phyloP scores from a whole-genome alignment of 176 grass and related monocot species.

The Raddia distichophylla region DNA sequence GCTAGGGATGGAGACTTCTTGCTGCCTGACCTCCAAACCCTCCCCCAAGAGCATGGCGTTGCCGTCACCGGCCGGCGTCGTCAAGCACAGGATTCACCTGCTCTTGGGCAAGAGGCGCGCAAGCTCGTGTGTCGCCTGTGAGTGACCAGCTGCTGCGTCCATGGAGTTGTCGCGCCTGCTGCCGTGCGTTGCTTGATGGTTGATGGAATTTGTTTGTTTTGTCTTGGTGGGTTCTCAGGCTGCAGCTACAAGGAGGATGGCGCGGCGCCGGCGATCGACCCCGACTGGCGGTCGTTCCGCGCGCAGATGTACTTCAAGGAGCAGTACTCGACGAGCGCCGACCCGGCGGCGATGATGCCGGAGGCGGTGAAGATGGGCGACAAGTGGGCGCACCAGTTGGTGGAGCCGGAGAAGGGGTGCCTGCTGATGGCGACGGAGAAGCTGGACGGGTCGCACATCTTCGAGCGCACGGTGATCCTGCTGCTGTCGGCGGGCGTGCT shows the following conservation, averaged over 20 bases:
- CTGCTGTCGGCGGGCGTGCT: slow-evolving; percentile 64
- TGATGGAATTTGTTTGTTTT: neutral
- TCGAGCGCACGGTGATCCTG: slow-evolving; percentile 89
- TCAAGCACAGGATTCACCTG: slow-evolving; percentile 22
- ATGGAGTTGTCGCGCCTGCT: neutral
- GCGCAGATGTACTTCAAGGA: slow-evolving; percentile 67
- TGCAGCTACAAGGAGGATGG: slow-evolving; percentile 51
- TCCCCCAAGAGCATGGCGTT: slow-evolving; percentile 39
- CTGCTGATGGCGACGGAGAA: slow-evolving; percentile 85
- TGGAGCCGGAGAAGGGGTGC: slow-evolving; percentile 81
- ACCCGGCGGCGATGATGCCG: neutral
- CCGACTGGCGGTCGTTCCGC: slow-evolving; percentile 78
- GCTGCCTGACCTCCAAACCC: slow-evolving; percentile 61
- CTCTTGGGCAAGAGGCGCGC: neutral
- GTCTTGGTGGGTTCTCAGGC: slow-evolving; percentile 27
- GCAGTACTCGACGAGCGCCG: slow-evolving; percentile 27
- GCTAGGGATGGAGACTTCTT: slow-evolving; percentile 57
- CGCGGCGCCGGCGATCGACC: slow-evolving; percentile 20
- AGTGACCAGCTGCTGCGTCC: neutral
- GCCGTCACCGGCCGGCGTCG: slow-evolving; percentile 21
- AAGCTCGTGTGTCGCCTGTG: slow-evolving; percentile 23
- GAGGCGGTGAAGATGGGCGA: slow-evolving; percentile 32
- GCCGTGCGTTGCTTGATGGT: neutral
- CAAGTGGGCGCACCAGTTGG: slow-evolving; percentile 80
- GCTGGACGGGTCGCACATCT: slow-evolving; percentile 92